Base-by-base conservation (phyloP, 2,329 filamentous ascomycete species). In the Epichloe amarillans region DNA sequence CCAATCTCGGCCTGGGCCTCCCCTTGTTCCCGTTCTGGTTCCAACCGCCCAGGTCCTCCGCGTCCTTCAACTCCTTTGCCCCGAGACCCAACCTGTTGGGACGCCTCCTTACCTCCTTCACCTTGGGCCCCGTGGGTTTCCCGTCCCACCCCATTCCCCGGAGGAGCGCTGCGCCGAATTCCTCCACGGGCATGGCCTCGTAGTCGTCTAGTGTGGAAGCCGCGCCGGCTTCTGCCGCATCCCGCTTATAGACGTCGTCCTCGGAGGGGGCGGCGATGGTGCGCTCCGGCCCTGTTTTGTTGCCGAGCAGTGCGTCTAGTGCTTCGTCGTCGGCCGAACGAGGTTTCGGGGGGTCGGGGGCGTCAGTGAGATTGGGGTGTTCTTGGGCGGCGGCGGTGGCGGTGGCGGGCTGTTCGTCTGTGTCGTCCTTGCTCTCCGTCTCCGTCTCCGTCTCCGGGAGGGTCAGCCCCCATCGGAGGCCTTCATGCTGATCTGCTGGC, bases 61-160 rank as follows among this genome's bases (percentile, higher is more conserved):
- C 77, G 38, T 76, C 80, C 45, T 85, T 81, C 15, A 88, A 76
- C 61, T 88, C 82, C 62, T 91, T 95, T 11, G 90, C 90, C 3
- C 91, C 93, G 7, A 97, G 83, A 0, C 93, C 93, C 10, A 97
- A 73, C 51, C 94, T 76, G 52, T 88, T 88, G 15, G 88, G 84
- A 47, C 90, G 79, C 48, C 82, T 76, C 62, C 85, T 83, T 55
- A 80, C 83, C 37, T 82, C 73, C 57, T 85, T 85, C 5, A 69
- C 65, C 44, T 68, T 73, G 3, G 72, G 66, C 2, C 73, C 75
- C 45, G 72, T 69, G 54, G 75, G 71, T 50, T 81, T 77, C 66
- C 69, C 84, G 72, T 96, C 89, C 90, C 91, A 96, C 8, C 93
- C 93, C 86, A 97, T 96, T 10, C 90, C 89, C 35, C 90, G 82